These are phyloP conservation scores for Planoprotostelium fungivorum DNA, from an alignment of 78 protist species.

Conservation along the genomic window DNA sequence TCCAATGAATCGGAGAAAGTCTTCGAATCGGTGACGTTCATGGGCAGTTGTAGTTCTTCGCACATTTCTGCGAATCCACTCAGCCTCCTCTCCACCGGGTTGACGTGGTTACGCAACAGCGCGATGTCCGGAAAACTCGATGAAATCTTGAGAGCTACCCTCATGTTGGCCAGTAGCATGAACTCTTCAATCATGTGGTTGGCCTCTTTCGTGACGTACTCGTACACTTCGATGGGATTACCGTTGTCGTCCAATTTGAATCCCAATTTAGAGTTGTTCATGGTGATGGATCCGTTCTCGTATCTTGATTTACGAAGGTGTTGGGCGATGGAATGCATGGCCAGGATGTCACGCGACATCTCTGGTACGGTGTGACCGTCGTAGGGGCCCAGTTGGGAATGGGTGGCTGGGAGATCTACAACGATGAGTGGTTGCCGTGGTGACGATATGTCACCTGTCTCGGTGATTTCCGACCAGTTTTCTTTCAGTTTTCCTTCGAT, in stretches of 20 bases:
- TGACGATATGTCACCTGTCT: not conserved
- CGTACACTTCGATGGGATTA: conserved; percentile 63
- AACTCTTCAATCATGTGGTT: conserved; percentile 88
- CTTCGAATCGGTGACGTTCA: conserved; percentile 4
- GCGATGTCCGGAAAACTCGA: conserved; percentile 66
- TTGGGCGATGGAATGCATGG: conserved; percentile 30
- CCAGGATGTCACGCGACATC: not conserved
- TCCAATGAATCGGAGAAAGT: conserved; percentile 30
- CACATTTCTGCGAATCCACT: conserved; percentile 25
- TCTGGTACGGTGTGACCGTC: not conserved
- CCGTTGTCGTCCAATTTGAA: conserved; percentile 55
- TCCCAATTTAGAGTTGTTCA: conserved; percentile 62
- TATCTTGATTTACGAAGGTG: conserved; percentile 20
- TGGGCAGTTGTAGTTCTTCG: conserved; percentile 16
- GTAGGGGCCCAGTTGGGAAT: not conserved
- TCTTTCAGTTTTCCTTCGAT: conserved; percentile 27
- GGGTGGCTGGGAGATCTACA: not conserved
- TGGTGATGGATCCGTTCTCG: conserved; percentile 53
- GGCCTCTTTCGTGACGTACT: conserved; percentile 38
- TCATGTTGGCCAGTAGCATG: conserved; percentile 91
- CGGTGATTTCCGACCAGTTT: conserved; percentile 10
- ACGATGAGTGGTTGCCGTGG: not conserved
- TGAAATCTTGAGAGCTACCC: conserved; percentile 77
- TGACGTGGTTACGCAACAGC: conserved; percentile 83
- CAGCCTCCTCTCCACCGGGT: conserved; percentile 48